These are phyloP conservation scores for Aspergillus nomiae DNA, from an alignment of 2,329 filamentous ascomycete genomes.

Conservation along the genomic window DNA sequence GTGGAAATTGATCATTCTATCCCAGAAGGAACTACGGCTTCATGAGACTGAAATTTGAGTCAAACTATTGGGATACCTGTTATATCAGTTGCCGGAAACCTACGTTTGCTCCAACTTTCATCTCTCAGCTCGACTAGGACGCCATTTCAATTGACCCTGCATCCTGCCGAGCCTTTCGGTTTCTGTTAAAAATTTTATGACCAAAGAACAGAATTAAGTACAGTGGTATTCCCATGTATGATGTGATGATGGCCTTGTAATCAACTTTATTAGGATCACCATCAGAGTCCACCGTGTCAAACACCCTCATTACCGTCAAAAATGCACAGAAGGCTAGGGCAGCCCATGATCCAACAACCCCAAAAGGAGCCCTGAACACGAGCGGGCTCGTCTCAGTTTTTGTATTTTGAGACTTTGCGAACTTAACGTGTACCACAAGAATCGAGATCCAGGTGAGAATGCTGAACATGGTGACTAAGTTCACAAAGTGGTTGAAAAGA, in stretches of 20 bases:
- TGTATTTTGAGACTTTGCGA: slow-evolving; percentile 65
- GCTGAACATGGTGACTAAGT: slow-evolving; percentile 68
- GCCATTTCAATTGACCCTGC: background rate
- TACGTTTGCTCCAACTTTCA: background rate
- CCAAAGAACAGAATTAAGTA: slow-evolving; percentile 72
- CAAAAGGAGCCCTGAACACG: slow-evolving; percentile 71
- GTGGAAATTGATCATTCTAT: too few species aligned
- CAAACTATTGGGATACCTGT: background rate
- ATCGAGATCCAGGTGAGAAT: slow-evolving; percentile 69
- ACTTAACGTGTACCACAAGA: slow-evolving; percentile 67
- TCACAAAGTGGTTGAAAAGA: slow-evolving; percentile 68
- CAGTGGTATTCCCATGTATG: slow-evolving; percentile 74
- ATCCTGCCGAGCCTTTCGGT: background rate
- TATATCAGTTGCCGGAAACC: background rate
- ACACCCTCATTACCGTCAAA: slow-evolving; percentile 82
- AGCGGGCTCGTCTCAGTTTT: slow-evolving; percentile 46
- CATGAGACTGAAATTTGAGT: background rate
- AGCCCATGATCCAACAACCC: slow-evolving; percentile 67
- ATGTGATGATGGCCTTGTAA: slow-evolving; percentile 76
- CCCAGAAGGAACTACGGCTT: background rate
- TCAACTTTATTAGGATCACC: slow-evolving; percentile 59
- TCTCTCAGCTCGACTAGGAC: background rate
- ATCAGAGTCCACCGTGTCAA: slow-evolving; percentile 64
- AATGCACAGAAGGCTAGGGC: slow-evolving; percentile 71
- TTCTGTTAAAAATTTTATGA: slow-evolving; percentile 55